A percentile compares a stretch with the other conserved stretches of the same genome.
Evolutionary conservation across 768 basidiomycete species (phyloP).

Genomic region (Tephrocybe sp.): DNA sequence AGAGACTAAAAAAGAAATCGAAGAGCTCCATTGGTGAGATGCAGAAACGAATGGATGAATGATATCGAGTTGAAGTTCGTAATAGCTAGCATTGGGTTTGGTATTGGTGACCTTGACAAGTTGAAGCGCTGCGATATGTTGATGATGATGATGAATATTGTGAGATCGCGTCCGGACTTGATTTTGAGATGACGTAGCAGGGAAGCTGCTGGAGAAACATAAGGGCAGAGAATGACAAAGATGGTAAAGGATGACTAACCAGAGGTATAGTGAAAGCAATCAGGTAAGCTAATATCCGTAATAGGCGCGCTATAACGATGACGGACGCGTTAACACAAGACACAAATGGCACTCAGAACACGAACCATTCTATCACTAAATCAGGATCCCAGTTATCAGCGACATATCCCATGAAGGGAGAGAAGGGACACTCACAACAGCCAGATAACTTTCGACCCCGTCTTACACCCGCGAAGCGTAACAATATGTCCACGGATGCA

Average conservation of each 20-base stretch:
- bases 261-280: background rate
- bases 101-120: background rate
- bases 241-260: background rate
- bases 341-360: background rate
- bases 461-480: constrained; percentile 88
- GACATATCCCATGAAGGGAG: background rate
- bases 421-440: constrained; percentile 52
- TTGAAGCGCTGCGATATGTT: background rate
- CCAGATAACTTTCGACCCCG: constrained; percentile 91
- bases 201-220: background rate
- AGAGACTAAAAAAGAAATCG: too few relatives aligned
- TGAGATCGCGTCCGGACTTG: constrained; percentile 1
- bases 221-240: background rate
- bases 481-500: constrained; percentile 88
- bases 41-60: background rate
- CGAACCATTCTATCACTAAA: constrained; percentile 42
- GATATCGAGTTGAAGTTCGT: background rate
- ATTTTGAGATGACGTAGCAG: constrained; percentile 3
- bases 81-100: too few relatives aligned
- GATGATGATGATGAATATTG: background rate
- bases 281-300: constrained; percentile 41
- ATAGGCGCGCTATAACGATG: constrained; percentile 38
- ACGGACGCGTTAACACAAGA: constrained; percentile 3
- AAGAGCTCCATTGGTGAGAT: too few relatives aligned
- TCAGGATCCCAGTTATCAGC: background rate